A percentile compares a stretch with the other conserved stretches of the same genome.
These are phyloP conservation scores for Senna siamea DNA, from an alignment of 306 rosid species.

Conservation along the genomic window DNA sequence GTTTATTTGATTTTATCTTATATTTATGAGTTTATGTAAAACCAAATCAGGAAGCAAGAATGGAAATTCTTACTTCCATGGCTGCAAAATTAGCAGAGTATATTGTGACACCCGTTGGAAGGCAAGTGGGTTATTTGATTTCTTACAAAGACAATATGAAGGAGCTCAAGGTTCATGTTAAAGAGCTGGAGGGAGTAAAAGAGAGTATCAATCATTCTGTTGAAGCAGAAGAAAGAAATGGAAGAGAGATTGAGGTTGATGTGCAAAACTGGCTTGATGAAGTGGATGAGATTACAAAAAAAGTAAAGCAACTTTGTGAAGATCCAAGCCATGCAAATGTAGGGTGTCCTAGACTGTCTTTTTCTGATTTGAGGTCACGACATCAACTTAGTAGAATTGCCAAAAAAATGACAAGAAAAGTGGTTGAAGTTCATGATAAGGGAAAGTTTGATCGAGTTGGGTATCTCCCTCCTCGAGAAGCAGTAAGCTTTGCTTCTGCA, in stretches of 20 bases:
- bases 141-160: too few species aligned
- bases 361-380: neutral
- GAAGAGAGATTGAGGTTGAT: neutral
- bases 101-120: too few species aligned
- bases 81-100: too few species aligned
- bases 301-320: neutral
- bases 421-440: neutral
- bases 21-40: too few species aligned
- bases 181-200: neutral
- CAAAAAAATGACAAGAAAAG: neutral
- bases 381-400: conserved; percentile 15
- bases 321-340: too few species aligned
- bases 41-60: too few species aligned
- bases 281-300: neutral
- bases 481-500: neutral
- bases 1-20: too few species aligned
- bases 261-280: neutral
- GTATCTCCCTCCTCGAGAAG: neutral
- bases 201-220: neutral
- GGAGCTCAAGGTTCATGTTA: neutral
- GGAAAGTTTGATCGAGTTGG: neutral
- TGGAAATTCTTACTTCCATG: too few species aligned
- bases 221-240: neutral
- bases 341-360: conserved; percentile 11
- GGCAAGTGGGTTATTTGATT: too few species aligned